A percentile compares a stretch with the other conserved stretches of the same genome.
phyloP scores from a whole-genome alignment of 306 rosid species.

The Hylodesmum podocarpum region DNA sequence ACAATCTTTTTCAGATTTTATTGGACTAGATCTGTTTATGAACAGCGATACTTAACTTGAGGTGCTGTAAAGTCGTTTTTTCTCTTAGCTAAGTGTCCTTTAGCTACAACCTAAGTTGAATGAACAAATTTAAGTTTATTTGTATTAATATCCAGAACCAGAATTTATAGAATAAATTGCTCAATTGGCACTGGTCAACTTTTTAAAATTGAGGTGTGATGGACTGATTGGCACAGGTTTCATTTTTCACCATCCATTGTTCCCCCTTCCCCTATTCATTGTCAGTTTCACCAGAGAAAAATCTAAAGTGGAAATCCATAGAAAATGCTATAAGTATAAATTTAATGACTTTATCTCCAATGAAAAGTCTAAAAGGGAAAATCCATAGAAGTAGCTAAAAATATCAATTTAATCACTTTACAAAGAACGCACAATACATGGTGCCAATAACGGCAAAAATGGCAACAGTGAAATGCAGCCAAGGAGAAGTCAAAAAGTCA shows the following conservation, averaged over 20 bases:
- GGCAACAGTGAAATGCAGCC: background rate
- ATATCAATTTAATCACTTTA: slow-evolving; percentile 24
- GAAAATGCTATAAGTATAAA: background rate
- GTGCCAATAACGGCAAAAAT: slow-evolving; percentile 17
- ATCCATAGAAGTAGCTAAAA: background rate
- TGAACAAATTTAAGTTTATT: too few species aligned
- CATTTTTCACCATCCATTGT: background rate
- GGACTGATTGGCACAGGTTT: slow-evolving; percentile 1
- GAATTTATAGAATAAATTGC: background rate
- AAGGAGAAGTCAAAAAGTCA: slow-evolving; percentile 27
- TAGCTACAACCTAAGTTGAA: too few species aligned
- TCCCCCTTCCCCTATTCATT: background rate
- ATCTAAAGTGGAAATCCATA: background rate
- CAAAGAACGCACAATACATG: slow-evolving; percentile 10
- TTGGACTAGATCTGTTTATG: too few species aligned
- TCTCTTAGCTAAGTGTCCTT: too few species aligned
- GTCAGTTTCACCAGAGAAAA: background rate
- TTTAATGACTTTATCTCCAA: background rate
- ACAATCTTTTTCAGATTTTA: too few species aligned
- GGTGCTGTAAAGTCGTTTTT: too few species aligned
- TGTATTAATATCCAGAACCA: too few species aligned
- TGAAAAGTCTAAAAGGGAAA: background rate
- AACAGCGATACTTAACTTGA: too few species aligned
- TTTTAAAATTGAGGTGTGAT: background rate
- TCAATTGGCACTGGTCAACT: background rate